phyloP scores from a whole-genome alignment of 345 rosid species.

The Sapria himalayana region DNA sequence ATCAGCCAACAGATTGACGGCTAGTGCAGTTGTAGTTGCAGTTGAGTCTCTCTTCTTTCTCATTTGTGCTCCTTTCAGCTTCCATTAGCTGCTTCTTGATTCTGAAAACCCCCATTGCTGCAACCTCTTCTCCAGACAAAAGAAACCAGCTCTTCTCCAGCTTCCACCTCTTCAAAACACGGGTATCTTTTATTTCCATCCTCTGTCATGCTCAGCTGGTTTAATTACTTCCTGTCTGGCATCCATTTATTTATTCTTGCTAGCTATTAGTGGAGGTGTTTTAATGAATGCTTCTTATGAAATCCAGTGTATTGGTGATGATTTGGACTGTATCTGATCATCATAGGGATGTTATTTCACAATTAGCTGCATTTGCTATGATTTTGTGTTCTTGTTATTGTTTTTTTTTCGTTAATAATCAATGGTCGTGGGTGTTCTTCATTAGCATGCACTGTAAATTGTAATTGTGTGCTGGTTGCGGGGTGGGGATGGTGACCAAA shows the following conservation, averaged over 20 bases:
- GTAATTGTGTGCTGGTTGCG: background rate
- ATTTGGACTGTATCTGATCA: background rate
- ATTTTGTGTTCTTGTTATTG: background rate
- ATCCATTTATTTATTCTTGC: background rate
- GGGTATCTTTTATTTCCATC: constrained; percentile 32
- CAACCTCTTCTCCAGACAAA: constrained; percentile 29
- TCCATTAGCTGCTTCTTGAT: background rate
- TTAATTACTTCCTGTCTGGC: background rate
- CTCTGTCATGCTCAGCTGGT: background rate
- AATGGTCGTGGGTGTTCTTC: constrained; percentile 1
- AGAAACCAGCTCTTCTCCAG: constrained; percentile 27
- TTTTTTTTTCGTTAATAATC: background rate
- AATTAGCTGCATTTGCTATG: background rate
- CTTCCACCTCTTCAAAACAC: constrained; percentile 31
- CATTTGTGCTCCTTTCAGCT: background rate
- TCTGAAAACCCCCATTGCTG: background rate
- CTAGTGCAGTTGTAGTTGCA: constrained; percentile 81
- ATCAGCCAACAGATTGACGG: constrained; percentile 23
- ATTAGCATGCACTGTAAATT: background rate
- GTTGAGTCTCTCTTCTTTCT: constrained; percentile 13
- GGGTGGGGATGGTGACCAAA: background rate
- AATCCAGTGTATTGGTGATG: background rate
- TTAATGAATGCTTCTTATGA: background rate
- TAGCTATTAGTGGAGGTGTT: background rate
- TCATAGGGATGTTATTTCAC: too few species aligned